Conservation (phyloP, 202 grass and related monocot genomes). For the Setaria viridis region DNA sequence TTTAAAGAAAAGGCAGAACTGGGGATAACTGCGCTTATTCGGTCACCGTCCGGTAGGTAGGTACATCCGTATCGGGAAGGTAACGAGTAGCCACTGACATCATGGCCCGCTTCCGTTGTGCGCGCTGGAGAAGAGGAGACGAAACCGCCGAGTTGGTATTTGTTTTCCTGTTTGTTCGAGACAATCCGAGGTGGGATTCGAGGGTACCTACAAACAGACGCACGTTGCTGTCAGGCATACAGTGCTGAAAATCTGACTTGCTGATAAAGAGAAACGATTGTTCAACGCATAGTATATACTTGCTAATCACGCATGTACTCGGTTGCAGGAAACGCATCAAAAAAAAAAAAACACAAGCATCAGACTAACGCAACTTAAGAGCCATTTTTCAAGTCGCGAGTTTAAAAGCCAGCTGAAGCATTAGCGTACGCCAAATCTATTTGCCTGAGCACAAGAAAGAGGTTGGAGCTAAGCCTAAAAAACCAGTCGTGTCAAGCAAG, state of each 20-base stretch:
- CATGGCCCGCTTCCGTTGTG: constrained; percentile 2
- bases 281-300: neutral
- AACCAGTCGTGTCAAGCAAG: neutral
- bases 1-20: neutral
- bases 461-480: neutral
- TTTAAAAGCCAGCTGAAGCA: neutral
- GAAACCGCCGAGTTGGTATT: neutral
- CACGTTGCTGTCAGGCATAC: constrained; percentile 34
- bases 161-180: neutral
- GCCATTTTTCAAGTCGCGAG: neutral
- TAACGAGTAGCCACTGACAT: neutral
- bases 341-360: neutral
- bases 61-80: neutral
- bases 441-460: neutral
- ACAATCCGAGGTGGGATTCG: neutral
- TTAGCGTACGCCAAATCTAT: too few relatives aligned
- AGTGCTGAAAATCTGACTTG: neutral
- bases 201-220: constrained; percentile 46
- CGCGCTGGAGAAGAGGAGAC: neutral
- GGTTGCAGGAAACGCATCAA: neutral
- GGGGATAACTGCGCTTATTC: constrained; percentile 8
- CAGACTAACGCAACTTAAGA: neutral
- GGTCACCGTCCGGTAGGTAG: neutral
- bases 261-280: neutral
- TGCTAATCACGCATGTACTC: neutral